Base-by-base conservation (phyloP, 345 rosid genomes). In the Chamaenerion angustifolium region DNA sequence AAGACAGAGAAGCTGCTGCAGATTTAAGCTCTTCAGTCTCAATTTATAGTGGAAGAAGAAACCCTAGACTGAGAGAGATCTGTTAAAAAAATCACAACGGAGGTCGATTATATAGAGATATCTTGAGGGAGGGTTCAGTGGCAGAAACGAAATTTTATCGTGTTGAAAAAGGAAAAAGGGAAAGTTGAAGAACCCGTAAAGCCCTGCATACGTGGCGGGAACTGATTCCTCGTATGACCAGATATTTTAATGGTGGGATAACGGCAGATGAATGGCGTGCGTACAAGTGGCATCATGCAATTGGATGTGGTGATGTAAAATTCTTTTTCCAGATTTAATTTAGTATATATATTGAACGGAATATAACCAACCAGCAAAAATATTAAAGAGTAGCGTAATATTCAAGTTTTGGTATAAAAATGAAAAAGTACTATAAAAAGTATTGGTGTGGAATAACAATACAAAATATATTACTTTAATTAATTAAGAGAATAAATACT, bases 1-100 rank as follows among this genome's bases (percentile, higher is more conserved):
- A 55, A 55, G 58, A 55, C 58, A 55, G 58, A 43, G 50, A 55
- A 55, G 58, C 58, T 2, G 40, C 15, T 16, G 8, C 6, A 18
- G 10, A 5, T 18, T 6, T 19, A 14, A 2, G 42, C 12, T 1
- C 3, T 21, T 2, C 3, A 21, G 4, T 21, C 25, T 4, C 25
- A 2, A 21, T 4, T 21, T 21, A 0, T 21, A 21, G 25, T 21
- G 25, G 43, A 3, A 43, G 0, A 40, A 16, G 27, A 15, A 15
- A 27, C 18, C 18, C 35, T 11, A 6, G 51, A 31, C 5, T 18
- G 19, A 8, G 58, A 12, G 13, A 3, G 23, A 37, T 12, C 8
- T 2, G 49, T 48, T n/a, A 18, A 21, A 21, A n/a, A n/a, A n/a
- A n/a, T n/a, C n/a, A n/a, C n/a, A n/a, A 4, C 25, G 25, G 25